Conservation (phyloP, 148 eudicot species). For the Rhododendron henanense region DNA sequence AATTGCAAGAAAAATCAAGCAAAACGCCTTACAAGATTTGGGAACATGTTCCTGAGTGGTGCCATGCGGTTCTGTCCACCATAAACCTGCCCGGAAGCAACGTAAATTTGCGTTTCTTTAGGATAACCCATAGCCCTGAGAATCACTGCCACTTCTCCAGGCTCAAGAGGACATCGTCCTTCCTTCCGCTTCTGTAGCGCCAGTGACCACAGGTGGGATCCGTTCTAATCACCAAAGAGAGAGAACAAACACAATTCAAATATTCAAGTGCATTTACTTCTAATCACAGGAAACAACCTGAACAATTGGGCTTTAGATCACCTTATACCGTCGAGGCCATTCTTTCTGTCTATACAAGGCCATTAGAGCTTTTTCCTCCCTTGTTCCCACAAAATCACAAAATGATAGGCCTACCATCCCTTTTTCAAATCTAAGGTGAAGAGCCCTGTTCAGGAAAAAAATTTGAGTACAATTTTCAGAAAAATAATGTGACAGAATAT, state of each 20-base stretch:
- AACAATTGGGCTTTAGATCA: slow-evolving; percentile 25
- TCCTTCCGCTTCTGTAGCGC: slow-evolving; percentile 97
- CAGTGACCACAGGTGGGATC: slow-evolving; percentile 93
- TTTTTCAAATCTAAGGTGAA: slow-evolving; percentile 97
- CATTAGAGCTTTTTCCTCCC: slow-evolving; percentile 87
- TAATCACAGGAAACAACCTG: background rate
- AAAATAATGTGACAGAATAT: background rate
- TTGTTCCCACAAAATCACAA: slow-evolving; percentile 96
- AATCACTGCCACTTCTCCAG: slow-evolving; percentile 97
- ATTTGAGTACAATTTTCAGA: background rate
- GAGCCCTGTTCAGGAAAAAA: slow-evolving; percentile 65
- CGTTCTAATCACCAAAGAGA: slow-evolving; percentile 58
- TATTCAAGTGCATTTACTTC: background rate
- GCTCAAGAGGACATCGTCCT: slow-evolving; percentile 99
- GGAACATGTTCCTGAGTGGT: slow-evolving; percentile 98
- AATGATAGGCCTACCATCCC: slow-evolving; percentile 99
- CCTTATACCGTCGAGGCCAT: slow-evolving; percentile 99
- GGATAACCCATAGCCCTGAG: slow-evolving; percentile 97
- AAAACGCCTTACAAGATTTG: slow-evolving; percentile 69
- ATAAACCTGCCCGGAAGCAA: slow-evolving; percentile 98
- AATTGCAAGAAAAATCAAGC: slow-evolving; percentile 1
- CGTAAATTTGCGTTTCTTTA: slow-evolving; percentile 96
- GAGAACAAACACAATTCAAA: background rate
- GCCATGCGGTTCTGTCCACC: slow-evolving; percentile 99
- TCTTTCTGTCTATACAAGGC: slow-evolving; percentile 88